Conservation (phyloP, 441 rosid genomes). For the Erodium chrysanthum region DNA sequence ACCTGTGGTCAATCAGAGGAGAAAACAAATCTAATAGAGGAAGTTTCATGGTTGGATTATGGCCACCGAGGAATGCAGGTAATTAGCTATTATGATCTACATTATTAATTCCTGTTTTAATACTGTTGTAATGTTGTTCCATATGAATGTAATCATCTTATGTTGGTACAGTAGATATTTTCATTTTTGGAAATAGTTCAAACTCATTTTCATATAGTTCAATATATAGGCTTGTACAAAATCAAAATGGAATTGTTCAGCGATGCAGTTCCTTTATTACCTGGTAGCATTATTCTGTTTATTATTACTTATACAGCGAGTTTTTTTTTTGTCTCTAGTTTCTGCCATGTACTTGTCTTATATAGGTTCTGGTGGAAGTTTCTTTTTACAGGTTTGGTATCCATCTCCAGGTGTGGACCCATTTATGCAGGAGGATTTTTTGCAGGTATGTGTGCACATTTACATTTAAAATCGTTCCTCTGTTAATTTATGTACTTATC, state of each 20-base stretch:
- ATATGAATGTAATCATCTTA: neutral
- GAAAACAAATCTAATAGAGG: slow-evolving; percentile 79
- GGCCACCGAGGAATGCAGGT: slow-evolving; percentile 99
- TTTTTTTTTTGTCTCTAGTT: slow-evolving; percentile 10
- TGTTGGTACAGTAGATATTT: neutral
- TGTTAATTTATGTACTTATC: slow-evolving; percentile 6
- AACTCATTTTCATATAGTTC: neutral
- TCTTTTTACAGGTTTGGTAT: slow-evolving; percentile 91
- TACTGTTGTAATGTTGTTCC: neutral
- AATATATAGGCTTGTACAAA: neutral
- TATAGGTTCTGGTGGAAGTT: slow-evolving; percentile 40
- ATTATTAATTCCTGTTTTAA: neutral
- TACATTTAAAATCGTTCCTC: neutral
- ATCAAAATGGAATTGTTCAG: neutral
- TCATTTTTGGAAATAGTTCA: neutral
- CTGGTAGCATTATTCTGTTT: neutral
- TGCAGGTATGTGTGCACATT: slow-evolving; percentile 54
- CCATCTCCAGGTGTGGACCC: slow-evolving; percentile 83
- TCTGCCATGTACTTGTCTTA: slow-evolving; percentile 31
- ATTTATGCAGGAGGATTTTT: slow-evolving; percentile 89
- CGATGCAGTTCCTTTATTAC: neutral
- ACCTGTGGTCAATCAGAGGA: slow-evolving; percentile 94
- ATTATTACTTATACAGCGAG: neutral
- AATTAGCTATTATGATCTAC: slow-evolving; percentile 25
- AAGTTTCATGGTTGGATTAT: slow-evolving; percentile 96